A percentile compares a stretch with the other conserved stretches of the same genome.
Conservation (phyloP, 129 eudicot species). For the Sambucus nigra region DNA sequence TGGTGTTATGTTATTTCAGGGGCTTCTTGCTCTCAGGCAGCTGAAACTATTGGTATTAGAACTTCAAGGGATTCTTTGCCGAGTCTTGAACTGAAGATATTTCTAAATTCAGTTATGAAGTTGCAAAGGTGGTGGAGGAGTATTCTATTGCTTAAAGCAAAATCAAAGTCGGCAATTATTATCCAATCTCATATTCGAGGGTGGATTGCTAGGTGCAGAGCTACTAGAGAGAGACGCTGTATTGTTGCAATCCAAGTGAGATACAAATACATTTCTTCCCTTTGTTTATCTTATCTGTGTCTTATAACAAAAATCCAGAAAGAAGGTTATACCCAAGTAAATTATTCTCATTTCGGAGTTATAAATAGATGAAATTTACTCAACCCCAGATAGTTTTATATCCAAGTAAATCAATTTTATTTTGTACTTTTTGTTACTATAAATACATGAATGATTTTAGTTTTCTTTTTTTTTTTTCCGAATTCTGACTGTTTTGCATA, state of each 20-base stretch:
- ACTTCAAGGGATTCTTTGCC: constrained; percentile 1
- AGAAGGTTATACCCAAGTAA: no score
- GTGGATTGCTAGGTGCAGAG: constrained; percentile 46
- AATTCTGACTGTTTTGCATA: no score
- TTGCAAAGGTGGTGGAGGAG: constrained; percentile 66
- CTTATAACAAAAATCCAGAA: neutral
- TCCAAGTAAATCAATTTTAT: no score
- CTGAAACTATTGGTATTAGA: constrained; percentile 3
- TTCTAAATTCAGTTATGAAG: constrained; percentile 25
- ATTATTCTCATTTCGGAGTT: no score
- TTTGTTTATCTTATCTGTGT: neutral
- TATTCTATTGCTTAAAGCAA: constrained; percentile 20
- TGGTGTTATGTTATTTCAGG: constrained; percentile 24
- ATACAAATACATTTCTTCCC: neutral
- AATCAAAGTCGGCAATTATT: constrained; percentile 37
- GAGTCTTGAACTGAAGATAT: constrained; percentile 21
- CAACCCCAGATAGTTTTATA: no score
- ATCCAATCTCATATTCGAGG: constrained; percentile 64
- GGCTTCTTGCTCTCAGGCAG: constrained; percentile 13
- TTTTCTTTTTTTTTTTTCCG: no score
- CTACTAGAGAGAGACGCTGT: constrained; percentile 27
- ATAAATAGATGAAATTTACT: no score
- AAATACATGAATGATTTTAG: no score
- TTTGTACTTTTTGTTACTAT: no score
- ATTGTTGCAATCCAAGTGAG: constrained; percentile 71